Percentiles rank a stretch among this genome's conserved stretches.
Evolutionary conservation across 805 yeast genomes (phyloP).

Genomic region (Candida ulmi): DNA sequence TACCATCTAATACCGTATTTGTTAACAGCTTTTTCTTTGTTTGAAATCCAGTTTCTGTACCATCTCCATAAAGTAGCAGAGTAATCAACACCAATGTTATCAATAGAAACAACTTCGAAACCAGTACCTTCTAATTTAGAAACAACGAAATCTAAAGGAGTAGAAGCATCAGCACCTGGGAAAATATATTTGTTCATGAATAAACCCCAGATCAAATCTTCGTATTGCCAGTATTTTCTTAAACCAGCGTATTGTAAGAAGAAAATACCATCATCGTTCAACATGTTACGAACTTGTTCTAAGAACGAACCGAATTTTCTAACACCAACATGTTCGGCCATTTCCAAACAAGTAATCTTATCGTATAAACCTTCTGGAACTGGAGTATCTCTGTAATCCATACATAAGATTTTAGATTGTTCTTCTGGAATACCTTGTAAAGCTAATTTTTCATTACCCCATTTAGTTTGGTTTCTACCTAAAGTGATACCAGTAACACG

Average conservation of each 20-base stretch:
- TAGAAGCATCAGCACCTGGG: constrained; percentile 97
- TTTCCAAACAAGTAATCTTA: constrained; percentile 86
- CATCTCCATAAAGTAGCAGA: constrained; percentile 89
- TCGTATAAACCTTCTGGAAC: constrained; percentile 63
- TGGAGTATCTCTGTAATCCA: constrained; percentile 90
- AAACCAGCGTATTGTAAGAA: constrained; percentile 85
- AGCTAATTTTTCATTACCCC: constrained; percentile 70
- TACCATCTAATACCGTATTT: constrained; percentile 88
- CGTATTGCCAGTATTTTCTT: constrained; percentile 91
- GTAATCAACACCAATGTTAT: constrained; percentile 89
- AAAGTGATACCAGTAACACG: constrained; percentile 84
- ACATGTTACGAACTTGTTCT: constrained; percentile 75
- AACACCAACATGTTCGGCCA: constrained; percentile 96
- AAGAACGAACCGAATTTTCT: constrained; percentile 74
- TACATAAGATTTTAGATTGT: constrained; percentile 76
- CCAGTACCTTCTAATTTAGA: constrained; percentile 76
- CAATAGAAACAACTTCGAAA: constrained; percentile 77
- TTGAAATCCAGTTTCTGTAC: constrained; percentile 91
- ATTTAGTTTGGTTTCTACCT: constrained; percentile 85
- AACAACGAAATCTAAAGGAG: constrained; percentile 82
- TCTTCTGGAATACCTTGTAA: constrained; percentile 60
- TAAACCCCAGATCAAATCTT: constrained; percentile 89
- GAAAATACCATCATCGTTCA: constrained; percentile 89
- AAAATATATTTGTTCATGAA: constrained; percentile 94
- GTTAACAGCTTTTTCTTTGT: constrained; percentile 66